phyloP scores from a whole-genome alignment of 306 rosid genomes.

The Oxytropis ochrocephala region DNA sequence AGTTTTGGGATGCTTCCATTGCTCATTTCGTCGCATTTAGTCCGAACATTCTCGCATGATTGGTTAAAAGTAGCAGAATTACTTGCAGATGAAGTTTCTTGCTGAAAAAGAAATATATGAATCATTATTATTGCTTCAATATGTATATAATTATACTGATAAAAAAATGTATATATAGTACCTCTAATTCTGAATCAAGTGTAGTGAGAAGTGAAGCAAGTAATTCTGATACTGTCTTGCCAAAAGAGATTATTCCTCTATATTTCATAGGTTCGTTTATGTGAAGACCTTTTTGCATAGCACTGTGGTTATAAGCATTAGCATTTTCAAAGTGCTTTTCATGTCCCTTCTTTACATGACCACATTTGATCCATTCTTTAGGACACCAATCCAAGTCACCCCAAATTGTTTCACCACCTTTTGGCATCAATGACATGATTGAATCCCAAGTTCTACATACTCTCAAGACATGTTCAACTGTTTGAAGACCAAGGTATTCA shows the following conservation, averaged over 20 bases:
- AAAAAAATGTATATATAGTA: conserved; percentile 5
- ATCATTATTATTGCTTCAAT: not conserved
- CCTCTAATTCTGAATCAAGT: conserved; percentile 40
- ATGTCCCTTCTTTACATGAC: conserved; percentile 24
- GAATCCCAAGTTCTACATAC: conserved; percentile 79
- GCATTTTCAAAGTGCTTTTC: conserved; percentile 21
- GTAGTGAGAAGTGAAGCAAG: conserved; percentile 48
- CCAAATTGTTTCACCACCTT: conserved; percentile 84
- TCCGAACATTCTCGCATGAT: conserved; percentile 42
- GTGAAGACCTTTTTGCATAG: conserved; percentile 19
- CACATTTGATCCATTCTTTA: conserved; percentile 41
- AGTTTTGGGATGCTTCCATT: conserved; percentile 35
- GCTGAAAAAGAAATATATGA: conserved; percentile 4
- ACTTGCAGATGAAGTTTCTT: conserved; percentile 31
- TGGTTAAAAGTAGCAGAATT: conserved; percentile 27
- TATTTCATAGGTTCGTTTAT: conserved; percentile 34
- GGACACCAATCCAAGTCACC: conserved; percentile 59
- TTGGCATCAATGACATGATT: conserved; percentile 62
- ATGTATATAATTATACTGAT: not conserved
- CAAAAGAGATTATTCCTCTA: conserved; percentile 54
- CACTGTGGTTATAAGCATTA: conserved; percentile 15
- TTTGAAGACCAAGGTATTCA: conserved; percentile 50
- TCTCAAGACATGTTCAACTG: conserved; percentile 50
- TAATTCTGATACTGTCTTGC: conserved; percentile 46
- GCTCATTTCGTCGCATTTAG: conserved; percentile 48